Conservation (phyloP, 192 early-diverging fungal genomes). For the Coemansia sp. region DNA sequence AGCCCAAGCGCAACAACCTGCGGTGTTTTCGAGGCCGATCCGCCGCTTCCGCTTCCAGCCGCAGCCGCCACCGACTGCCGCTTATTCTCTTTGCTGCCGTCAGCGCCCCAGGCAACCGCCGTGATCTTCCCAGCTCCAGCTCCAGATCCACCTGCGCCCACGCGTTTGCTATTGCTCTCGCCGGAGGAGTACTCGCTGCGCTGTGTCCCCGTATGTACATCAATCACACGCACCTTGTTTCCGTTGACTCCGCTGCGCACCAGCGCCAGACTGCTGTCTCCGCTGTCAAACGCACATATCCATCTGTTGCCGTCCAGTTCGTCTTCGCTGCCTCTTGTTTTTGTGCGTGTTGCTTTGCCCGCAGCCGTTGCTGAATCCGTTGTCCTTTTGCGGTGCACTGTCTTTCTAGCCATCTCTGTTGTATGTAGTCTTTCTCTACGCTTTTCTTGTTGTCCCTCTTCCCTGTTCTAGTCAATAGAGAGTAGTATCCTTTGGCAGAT, state of each 20-base stretch:
- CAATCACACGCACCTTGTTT: constrained; percentile 39
- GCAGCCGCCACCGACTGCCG: background rate
- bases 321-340: background rate
- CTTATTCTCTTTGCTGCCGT: background rate
- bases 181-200: constrained; percentile 38
- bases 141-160: background rate
- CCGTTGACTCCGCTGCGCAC: constrained; percentile 39
- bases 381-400: constrained; percentile 38
- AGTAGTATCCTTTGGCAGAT: too few relatives aligned
- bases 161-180: background rate
- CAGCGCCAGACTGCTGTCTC: constrained; percentile 32
- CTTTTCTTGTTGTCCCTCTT: too few relatives aligned
- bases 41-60: background rate
- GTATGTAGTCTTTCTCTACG: background rate
- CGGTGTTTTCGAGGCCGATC: background rate
- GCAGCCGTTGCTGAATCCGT: constrained; percentile 1
- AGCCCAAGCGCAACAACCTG: constrained; percentile 28
- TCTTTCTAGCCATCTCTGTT: constrained; percentile 31
- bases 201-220: constrained; percentile 41
- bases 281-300: constrained; percentile 35
- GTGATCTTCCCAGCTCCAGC: constrained; percentile 5
- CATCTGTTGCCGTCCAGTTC: constrained; percentile 11
- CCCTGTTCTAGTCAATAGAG: too few relatives aligned
- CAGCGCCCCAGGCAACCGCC: constrained; percentile 25
- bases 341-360: constrained; percentile 11